phyloP scores from a whole-genome alignment of 129 eudicot species.

The Saussurea involucrata region DNA sequence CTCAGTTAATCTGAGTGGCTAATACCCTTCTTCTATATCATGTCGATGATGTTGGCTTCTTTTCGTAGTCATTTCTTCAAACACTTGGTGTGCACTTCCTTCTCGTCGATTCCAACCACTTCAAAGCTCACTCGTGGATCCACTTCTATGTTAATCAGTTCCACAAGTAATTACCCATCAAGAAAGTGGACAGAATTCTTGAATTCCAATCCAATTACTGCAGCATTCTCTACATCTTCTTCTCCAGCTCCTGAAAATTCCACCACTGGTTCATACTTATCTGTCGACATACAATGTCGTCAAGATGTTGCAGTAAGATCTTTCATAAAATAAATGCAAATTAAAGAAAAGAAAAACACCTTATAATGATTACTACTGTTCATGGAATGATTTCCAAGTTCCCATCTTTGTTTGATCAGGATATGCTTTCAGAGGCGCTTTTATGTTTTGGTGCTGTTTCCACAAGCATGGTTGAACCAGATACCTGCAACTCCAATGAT shows the following conservation, averaged over 20 bases:
- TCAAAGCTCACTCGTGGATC: neutral
- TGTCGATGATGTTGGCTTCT: constrained; percentile 23
- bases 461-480: constrained; percentile 72
- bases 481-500: constrained; percentile 20
- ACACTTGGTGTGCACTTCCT: constrained; percentile 48
- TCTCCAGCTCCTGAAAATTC: constrained; percentile 12
- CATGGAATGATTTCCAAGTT: neutral
- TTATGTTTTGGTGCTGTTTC: constrained; percentile 81
- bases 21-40: neutral
- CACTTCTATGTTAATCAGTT: constrained; percentile 1
- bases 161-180: constrained; percentile 12
- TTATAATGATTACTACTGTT: neutral
- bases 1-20: neutral
- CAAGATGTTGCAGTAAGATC: constrained; percentile 60
- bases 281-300: constrained; percentile 57
- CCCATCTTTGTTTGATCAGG: constrained; percentile 34
- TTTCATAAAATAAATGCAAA: neutral
- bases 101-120: constrained; percentile 11
- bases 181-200: neutral
- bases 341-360: neutral
- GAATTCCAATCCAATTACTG: constrained; percentile 17
- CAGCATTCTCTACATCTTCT: constrained; percentile 41
- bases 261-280: constrained; percentile 42
- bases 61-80: constrained; percentile 71
- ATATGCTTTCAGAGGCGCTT: constrained; percentile 65